Percentiles rank a stretch among this genome's conserved stretches.
Conservation (phyloP, 257 asterid genomes). For the Salvia splendens region DNA sequence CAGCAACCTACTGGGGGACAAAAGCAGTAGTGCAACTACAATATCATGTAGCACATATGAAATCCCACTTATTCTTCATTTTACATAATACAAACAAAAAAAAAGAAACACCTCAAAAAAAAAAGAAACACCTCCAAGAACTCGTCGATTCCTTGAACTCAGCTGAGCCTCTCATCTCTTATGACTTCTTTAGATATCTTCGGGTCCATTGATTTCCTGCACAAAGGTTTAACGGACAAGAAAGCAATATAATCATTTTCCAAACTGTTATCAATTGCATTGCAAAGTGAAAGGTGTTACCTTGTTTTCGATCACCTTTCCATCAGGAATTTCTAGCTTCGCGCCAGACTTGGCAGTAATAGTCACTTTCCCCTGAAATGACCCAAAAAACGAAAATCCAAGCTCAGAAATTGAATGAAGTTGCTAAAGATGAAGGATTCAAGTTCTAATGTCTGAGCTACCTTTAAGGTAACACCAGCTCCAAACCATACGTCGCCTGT, state of each 20-base stretch:
- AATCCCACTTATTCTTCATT: conserved; percentile 33
- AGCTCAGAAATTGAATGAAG: conserved; percentile 5
- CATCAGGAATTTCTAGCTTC: conserved; percentile 84
- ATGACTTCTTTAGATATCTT: conserved; percentile 52
- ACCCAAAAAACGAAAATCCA: neutral
- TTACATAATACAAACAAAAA: conserved; percentile 35
- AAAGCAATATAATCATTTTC: conserved; percentile 13
- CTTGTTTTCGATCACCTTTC: conserved; percentile 73
- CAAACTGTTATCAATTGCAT: neutral
- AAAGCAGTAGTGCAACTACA: neutral
- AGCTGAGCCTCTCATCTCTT: neutral
- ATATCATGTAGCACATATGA: conserved; percentile 20
- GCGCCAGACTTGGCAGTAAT: conserved; percentile 72
- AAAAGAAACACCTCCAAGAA: conserved; percentile 10
- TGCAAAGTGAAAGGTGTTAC: conserved; percentile 37
- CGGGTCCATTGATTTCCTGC: conserved; percentile 83
- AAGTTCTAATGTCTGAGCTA: conserved; percentile 26
- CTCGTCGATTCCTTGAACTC: conserved; percentile 9
- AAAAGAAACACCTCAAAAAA: no score
- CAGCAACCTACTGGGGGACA: conserved; percentile 15
- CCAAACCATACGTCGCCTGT: conserved; percentile 92
- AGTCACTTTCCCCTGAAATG: conserved; percentile 74
- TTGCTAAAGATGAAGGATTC: conserved; percentile 2
- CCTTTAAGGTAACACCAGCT: conserved; percentile 76
- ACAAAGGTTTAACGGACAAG: conserved; percentile 16